Percentiles rank a stretch among this genome's conserved stretches.
These are phyloP conservation scores for Zelonia costaricensis DNA, from an alignment of 208 protist genomes.

Conservation along the genomic window DNA sequence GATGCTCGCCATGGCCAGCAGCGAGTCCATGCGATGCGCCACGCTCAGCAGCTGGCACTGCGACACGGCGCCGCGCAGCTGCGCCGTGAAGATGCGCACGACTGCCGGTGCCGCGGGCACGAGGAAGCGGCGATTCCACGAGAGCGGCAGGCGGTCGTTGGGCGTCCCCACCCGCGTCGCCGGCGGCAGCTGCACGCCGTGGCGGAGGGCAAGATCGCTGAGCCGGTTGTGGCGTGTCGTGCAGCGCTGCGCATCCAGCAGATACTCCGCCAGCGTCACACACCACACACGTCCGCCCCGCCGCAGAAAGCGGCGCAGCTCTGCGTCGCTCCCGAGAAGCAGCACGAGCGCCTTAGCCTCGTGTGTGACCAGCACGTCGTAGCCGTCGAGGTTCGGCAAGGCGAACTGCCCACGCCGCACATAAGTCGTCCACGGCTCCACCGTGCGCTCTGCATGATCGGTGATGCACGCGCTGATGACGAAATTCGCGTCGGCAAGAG, in stretches of 20 bases:
- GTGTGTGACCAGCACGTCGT: constrained; percentile 78
- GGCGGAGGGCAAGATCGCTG: constrained; percentile 51
- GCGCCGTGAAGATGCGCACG: constrained; percentile 47
- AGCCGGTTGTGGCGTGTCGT: constrained; percentile 58
- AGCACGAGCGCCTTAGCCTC: constrained; percentile 80
- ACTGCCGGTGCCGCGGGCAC: constrained; percentile 46
- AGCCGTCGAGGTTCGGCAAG: constrained; percentile 63
- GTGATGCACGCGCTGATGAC: constrained; percentile 59
- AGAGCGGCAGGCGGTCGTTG: constrained; percentile 53
- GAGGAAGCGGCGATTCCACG: constrained; percentile 60
- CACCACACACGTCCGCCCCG: constrained; percentile 89
- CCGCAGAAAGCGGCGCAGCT: constrained; percentile 63
- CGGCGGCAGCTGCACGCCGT: constrained; percentile 59
- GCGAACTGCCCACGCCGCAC: constrained; percentile 47
- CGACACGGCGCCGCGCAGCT: constrained; percentile 44
- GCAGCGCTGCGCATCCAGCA: constrained; percentile 71
- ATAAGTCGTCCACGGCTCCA: constrained; percentile 77
- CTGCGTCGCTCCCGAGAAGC: constrained; percentile 54
- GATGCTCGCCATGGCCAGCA: constrained; percentile 78
- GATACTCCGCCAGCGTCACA: constrained; percentile 83
- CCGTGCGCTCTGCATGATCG: constrained; percentile 39
- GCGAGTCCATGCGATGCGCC: constrained; percentile 80
- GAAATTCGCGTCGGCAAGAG: constrained; percentile 54
- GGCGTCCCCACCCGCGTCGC: constrained; percentile 46
- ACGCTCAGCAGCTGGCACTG: constrained; percentile 66